Evolutionary conservation across 1,139 yeast genomes (phyloP).

Genomic region (Hansenula lynferdii): DNA sequence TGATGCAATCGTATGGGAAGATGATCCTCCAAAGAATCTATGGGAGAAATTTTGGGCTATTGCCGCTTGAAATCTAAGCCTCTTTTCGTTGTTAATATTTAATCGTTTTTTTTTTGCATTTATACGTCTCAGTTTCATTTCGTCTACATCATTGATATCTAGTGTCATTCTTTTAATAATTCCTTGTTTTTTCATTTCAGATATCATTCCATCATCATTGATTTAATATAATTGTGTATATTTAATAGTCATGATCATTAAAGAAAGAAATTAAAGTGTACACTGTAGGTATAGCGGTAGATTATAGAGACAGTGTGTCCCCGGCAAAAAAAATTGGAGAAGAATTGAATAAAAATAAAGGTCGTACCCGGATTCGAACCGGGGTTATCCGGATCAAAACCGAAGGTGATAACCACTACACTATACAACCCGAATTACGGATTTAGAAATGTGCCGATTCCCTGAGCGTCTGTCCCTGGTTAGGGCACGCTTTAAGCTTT

Average conservation of each 20-base stretch:
- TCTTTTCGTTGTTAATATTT: too few species aligned
- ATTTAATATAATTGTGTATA: too few species aligned
- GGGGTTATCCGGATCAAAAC: slow-evolving; percentile 78
- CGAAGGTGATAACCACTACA: slow-evolving; percentile 61
- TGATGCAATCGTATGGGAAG: slow-evolving; percentile 53
- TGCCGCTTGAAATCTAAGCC: slow-evolving; percentile 25
- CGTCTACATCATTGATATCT: slow-evolving; percentile 31
- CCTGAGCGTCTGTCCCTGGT: too few species aligned
- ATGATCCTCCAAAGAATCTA: slow-evolving; percentile 40
- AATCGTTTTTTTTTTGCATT: not conserved
- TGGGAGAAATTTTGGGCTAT: slow-evolving; percentile 53
- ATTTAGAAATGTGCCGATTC: not conserved
- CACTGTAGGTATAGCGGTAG: too few species aligned
- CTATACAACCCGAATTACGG: slow-evolving; percentile 38
- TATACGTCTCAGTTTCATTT: not conserved
- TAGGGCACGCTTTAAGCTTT: too few species aligned
- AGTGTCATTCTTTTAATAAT: too few species aligned
- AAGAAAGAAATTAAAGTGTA: too few species aligned
- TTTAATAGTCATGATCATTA: too few species aligned
- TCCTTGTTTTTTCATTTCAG: too few species aligned
- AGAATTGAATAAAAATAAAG: slow-evolving; percentile 21
- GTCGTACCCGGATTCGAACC: slow-evolving; percentile 91
- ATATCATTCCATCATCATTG: too few species aligned
- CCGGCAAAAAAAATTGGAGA: not conserved
- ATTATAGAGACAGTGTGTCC: too few species aligned